Evolutionary conservation across 1,139 yeast species (phyloP).

Genomic region (Blastobotrys illinoisensis): DNA sequence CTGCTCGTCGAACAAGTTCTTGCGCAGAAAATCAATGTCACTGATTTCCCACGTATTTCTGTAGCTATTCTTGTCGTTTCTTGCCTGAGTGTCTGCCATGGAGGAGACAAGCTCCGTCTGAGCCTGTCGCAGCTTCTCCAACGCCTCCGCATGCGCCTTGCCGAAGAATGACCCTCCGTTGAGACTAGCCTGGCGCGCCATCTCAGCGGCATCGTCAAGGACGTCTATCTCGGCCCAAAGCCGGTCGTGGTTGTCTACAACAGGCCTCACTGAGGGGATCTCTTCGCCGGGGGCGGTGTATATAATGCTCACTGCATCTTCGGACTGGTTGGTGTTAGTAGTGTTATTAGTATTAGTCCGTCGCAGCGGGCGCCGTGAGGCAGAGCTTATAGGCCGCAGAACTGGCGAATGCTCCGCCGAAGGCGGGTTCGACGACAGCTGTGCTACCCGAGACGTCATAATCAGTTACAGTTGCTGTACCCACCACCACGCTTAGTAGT

Average conservation of each 20-base stretch:
- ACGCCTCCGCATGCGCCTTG: slow-evolving; percentile 50
- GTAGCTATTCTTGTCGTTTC: slow-evolving; percentile 24
- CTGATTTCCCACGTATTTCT: slow-evolving; percentile 32
- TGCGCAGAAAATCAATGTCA: slow-evolving; percentile 30
- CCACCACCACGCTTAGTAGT: no score
- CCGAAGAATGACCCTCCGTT: slow-evolving; percentile 57
- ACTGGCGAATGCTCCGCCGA: neutral
- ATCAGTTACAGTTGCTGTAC: neutral
- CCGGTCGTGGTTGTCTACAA: slow-evolving; percentile 50
- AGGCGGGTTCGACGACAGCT: neutral
- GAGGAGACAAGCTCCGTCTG: slow-evolving; percentile 58
- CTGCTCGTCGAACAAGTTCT: slow-evolving; percentile 40
- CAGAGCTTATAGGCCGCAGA: neutral
- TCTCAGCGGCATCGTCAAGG: slow-evolving; percentile 67
- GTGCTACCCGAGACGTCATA: neutral
- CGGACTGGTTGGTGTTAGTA: neutral
- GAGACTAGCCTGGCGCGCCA: slow-evolving; percentile 51
- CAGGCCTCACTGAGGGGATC: slow-evolving; percentile 31
- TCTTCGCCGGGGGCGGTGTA: slow-evolving; percentile 6
- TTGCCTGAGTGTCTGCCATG: slow-evolving; percentile 39
- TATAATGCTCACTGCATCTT: neutral
- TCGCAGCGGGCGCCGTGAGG: neutral
- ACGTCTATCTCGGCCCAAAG: slow-evolving; percentile 88
- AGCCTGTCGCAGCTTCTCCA: slow-evolving; percentile 50
- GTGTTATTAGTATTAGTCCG: neutral